These are phyloP conservation scores for Dendrobium catenatum DNA, from an alignment of 106 monocot genomes.

Conservation along the genomic window DNA sequence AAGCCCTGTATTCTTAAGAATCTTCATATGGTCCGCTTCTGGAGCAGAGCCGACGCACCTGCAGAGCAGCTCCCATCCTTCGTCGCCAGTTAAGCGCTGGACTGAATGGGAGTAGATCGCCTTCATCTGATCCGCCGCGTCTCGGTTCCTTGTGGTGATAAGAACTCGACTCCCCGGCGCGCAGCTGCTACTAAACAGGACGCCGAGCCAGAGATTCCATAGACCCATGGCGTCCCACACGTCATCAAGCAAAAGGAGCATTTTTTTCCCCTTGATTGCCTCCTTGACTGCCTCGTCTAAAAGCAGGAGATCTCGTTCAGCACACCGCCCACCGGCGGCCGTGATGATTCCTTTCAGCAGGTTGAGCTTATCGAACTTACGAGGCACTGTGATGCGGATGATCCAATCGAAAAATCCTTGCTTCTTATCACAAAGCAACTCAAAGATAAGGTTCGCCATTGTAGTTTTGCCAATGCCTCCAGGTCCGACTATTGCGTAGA, in stretches of 20 bases:
- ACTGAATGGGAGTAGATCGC: not conserved
- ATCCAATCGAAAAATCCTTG: not conserved
- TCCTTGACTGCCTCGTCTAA: not conserved
- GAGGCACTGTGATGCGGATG: not conserved
- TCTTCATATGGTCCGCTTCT: not conserved
- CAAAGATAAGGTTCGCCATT: not conserved
- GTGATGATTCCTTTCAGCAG: not conserved
- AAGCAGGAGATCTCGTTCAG: not conserved
- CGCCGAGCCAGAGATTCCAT: not conserved
- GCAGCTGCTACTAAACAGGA: not conserved
- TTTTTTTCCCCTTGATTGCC: not conserved
- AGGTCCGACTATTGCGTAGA: not conserved
- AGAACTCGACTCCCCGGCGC: not conserved
- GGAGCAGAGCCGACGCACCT: not conserved
- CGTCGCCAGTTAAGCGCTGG: not conserved
- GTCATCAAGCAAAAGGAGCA: not conserved
- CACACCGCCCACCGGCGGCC: not conserved
- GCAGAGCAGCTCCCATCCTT: not conserved
- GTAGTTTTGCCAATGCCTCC: conserved; percentile 1
- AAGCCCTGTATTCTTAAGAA: not conserved
- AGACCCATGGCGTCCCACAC: not conserved
- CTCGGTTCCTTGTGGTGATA: not conserved
- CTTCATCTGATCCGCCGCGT: not conserved
- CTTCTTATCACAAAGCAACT: not conserved
- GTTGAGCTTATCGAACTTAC: not conserved